These are phyloP conservation scores for Leccinum sublutescens DNA, from an alignment of 768 basidiomycete genomes.

Conservation along the genomic window DNA sequence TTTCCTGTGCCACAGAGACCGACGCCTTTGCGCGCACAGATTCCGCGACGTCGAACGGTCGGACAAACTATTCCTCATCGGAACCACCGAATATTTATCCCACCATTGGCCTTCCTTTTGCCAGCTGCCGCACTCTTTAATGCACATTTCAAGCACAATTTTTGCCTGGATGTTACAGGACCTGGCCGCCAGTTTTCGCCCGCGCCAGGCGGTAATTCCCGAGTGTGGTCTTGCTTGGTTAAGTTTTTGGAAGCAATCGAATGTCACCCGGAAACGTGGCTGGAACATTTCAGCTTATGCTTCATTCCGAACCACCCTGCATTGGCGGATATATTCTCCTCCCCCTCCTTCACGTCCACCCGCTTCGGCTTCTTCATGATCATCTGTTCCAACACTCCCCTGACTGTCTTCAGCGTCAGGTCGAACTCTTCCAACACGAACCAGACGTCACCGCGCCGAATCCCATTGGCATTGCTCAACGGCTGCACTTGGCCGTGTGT, in stretches of 20 bases:
- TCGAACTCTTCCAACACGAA: slow-evolving; percentile 59
- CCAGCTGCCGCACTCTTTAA: too few relatives aligned
- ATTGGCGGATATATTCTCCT: slow-evolving; percentile 2
- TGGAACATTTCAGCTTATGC: too few relatives aligned
- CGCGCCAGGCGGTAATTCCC: too few relatives aligned
- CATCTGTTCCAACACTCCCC: slow-evolving; percentile 49
- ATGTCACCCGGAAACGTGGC: too few relatives aligned
- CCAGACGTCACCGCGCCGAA: slow-evolving; percentile 65
- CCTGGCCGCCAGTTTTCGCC: too few relatives aligned
- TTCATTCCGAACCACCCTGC: too few relatives aligned
- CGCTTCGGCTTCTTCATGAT: slow-evolving; percentile 30
- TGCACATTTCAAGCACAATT: too few relatives aligned
- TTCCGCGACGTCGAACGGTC: slow-evolving; percentile 55
- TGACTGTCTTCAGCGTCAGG: slow-evolving; percentile 48
- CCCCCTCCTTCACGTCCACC: slow-evolving; percentile 10
- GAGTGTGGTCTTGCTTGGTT: too few relatives aligned
- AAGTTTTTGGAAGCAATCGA: too few relatives aligned
- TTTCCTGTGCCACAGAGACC: not conserved
- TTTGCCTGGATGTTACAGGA: too few relatives aligned
- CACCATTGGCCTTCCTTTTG: too few relatives aligned
- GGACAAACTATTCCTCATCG: slow-evolving; percentile 75
- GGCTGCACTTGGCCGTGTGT: slow-evolving; percentile 56
- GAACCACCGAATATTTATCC: too few relatives aligned
- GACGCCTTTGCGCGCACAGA: slow-evolving; percentile 34
- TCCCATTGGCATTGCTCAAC: slow-evolving; percentile 51